These are phyloP conservation scores for Kitagawia praeruptora DNA, from an alignment of 129 eudicot species.

Conservation along the genomic window DNA sequence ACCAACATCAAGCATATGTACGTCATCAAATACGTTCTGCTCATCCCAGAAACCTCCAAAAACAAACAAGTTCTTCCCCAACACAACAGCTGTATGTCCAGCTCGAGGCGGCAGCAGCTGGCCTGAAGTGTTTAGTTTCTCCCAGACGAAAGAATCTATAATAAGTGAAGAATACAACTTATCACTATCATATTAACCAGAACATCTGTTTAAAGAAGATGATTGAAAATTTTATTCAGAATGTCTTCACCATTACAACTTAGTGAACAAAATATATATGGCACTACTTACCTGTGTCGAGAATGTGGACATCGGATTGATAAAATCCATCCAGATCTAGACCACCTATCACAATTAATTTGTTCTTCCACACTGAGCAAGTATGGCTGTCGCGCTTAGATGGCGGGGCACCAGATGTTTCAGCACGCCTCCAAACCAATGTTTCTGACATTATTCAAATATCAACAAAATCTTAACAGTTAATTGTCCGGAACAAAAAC, in stretches of 20 bases:
- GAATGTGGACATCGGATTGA: slow-evolving; percentile 83
- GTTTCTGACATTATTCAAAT: slow-evolving; percentile 39
- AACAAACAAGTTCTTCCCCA: slow-evolving; percentile 71
- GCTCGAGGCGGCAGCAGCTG: slow-evolving; percentile 91
- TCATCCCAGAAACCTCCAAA: slow-evolving; percentile 97
- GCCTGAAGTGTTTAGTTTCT: slow-evolving; percentile 71
- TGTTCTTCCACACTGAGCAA: slow-evolving; percentile 87
- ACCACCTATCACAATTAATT: slow-evolving; percentile 86
- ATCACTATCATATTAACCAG: not conserved
- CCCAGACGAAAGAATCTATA: slow-evolving; percentile 81
- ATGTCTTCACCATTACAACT: not conserved
- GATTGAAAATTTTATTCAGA: not conserved
- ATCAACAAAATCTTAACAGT: not conserved
- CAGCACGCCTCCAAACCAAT: slow-evolving; percentile 73
- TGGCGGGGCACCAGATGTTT: slow-evolving; percentile 83
- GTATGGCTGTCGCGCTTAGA: slow-evolving; percentile 85
- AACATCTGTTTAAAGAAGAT: not conserved
- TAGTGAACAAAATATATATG: not conserved
- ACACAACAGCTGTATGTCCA: slow-evolving; percentile 87
- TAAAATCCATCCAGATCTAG: slow-evolving; percentile 59
- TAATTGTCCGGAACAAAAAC: not conserved
- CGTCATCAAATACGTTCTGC: slow-evolving; percentile 74
- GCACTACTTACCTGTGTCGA: slow-evolving; percentile 79
- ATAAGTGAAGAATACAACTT: not conserved
- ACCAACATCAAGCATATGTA: slow-evolving; percentile 89